Conservation (phyloP, 1,139 yeast species). For the Geotrichum aggregatum region DNA sequence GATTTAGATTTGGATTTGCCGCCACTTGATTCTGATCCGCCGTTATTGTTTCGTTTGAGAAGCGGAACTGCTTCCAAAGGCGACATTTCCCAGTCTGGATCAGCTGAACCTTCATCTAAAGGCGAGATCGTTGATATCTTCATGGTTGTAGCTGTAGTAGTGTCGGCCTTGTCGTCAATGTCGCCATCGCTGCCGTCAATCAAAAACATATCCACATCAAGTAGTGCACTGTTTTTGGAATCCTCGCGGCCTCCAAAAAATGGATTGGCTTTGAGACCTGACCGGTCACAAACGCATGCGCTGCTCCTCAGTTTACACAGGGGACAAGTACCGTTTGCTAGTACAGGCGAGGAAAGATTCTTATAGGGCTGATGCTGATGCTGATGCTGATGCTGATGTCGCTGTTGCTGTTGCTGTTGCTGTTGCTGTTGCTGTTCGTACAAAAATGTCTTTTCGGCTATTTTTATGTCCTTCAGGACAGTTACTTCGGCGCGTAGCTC, state of each 20-base stretch:
- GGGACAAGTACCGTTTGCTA: not conserved
- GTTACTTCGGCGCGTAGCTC: slow-evolving; percentile 12
- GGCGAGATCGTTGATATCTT: too few relatives aligned
- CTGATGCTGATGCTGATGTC: not conserved
- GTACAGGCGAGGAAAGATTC: too few relatives aligned
- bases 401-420: not conserved
- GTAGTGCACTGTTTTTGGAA: not conserved
- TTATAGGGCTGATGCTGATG: too few relatives aligned
- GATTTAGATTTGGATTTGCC: not conserved
- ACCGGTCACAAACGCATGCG: slow-evolving; percentile 35
- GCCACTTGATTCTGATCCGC: too few relatives aligned
- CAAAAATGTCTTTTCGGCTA: slow-evolving; percentile 7
- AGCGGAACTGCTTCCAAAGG: slow-evolving; percentile 4
- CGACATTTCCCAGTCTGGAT: not conserved
- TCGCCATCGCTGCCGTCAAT: not conserved
- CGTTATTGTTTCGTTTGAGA: not conserved
- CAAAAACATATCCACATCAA: slow-evolving; percentile 2
- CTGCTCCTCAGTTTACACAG: slow-evolving; percentile 26
- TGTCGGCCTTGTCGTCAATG: not conserved
- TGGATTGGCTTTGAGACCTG: slow-evolving; percentile 29
- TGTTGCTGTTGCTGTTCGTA: not conserved
- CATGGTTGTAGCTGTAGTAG: too few relatives aligned
- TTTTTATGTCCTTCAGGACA: slow-evolving; percentile 5
- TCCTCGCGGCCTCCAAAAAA: slow-evolving; percentile 7
- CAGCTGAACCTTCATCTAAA: too few relatives aligned